Base-by-base conservation (phyloP, 2,329 filamentous ascomycete species). In the Xylaria polymorpha region DNA sequence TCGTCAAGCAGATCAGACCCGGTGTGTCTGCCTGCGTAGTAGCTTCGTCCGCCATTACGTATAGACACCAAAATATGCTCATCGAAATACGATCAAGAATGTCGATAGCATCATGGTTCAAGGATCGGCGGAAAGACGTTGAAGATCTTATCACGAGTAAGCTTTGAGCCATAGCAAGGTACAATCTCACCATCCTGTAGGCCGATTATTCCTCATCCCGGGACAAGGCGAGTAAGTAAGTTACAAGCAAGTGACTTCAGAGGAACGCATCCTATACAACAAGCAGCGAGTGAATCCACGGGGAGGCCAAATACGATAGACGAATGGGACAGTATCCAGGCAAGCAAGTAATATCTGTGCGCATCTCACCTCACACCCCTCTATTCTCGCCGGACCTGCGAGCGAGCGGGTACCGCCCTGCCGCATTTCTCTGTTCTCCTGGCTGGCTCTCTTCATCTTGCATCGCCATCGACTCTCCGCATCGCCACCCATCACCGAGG, bases 211-310 rank as follows among this genome's bases (percentile, higher is more conserved):
- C 5, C 18, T 46, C 62, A 25, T 39, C 48, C 46, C 8, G 22
- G 32, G 29, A 44, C 22, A 48, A 35, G 56, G 56, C 56, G 43
- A 43, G 12, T 22, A 55, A 61, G 61, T 64, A 2, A 35, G 32
- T 35, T 41, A 67, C 65, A 65, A 60, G 50, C 14, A 29, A 68
- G 66, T 61, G 56, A 68, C 66, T 22, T 64, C 37, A 15, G 18
- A n/a, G 37, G 53, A 35, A 55, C 61, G 53, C 41, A 12, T 43
- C 65, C 37, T 29, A 57, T 57, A 50, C 43, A 35, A 37, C n/a
- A 43, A 8, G 9, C 22, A 56, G 48, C 46, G 10, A 56, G 48
- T 41, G 10, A 12, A n/a, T 4, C 20, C 32, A 14, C 32, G 35
- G 25, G n/a, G 22, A 35, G 37, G 53, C 44, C 14, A 44, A 37